Evolutionary conservation across 139 green algal species (phyloP).

Genomic region (Zygnema cylindricum): DNA sequence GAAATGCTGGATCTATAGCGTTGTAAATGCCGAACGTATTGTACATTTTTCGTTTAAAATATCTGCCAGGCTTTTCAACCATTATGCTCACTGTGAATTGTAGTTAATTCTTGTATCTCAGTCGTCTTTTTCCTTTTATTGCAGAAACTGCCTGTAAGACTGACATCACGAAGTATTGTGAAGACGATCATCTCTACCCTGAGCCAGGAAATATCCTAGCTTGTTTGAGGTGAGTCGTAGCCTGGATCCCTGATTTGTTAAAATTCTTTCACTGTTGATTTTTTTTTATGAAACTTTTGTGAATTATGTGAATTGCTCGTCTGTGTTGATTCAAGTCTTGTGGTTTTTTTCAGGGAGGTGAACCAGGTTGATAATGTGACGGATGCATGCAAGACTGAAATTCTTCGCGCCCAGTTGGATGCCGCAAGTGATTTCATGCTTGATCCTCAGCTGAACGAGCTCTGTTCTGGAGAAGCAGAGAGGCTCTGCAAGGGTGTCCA

Average conservation of each 20-base stretch:
- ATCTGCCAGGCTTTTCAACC: too few relatives aligned
- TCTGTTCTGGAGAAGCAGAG: conserved; percentile 33
- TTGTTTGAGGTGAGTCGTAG: conserved; percentile 43
- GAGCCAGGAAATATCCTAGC: conserved; percentile 45
- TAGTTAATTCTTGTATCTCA: too few relatives aligned
- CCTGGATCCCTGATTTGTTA: too few relatives aligned
- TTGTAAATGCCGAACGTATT: neutral
- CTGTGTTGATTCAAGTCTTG: too few relatives aligned
- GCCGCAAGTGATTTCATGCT: conserved; percentile 45
- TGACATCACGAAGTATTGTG: conserved; percentile 49
- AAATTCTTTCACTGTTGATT: neutral
- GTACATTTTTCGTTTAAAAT: neutral
- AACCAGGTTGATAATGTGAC: conserved; percentile 41
- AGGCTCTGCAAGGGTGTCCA: conserved; percentile 37
- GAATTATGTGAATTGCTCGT: too few relatives aligned
- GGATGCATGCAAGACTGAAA: conserved; percentile 43
- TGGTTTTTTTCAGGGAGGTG: conserved; percentile 22
- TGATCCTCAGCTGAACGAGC: conserved; percentile 38
- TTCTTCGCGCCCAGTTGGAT: conserved; percentile 39
- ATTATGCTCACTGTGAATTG: too few relatives aligned
- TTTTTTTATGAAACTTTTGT: neutral
- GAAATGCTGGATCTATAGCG: too few relatives aligned
- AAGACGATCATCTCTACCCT: conserved; percentile 52
- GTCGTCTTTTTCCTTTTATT: too few relatives aligned
- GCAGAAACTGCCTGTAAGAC: conserved; percentile 32